A percentile compares a stretch with the other conserved stretches of the same genome.
Evolutionary conservation across 177 flowering plant species (phyloP).

Genomic region (Vitis hybrid): DNA sequence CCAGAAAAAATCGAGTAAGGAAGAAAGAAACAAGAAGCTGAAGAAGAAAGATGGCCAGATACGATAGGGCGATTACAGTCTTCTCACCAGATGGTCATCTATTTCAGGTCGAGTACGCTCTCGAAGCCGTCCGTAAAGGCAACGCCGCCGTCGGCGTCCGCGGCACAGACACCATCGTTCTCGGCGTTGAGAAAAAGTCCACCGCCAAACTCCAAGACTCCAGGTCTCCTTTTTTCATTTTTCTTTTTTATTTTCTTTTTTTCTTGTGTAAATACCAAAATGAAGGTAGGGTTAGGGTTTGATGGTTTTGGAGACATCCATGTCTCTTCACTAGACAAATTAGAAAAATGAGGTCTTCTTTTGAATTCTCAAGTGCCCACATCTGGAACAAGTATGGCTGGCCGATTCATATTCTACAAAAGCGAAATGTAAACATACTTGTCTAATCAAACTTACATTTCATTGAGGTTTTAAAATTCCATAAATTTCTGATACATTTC

Average conservation of each 20-base stretch:
- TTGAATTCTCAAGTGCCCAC: no score
- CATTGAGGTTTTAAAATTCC: no score
- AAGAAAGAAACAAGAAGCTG: neutral
- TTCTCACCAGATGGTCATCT: constrained; percentile 84
- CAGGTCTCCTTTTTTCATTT: constrained; percentile 42
- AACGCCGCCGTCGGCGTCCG: constrained; percentile 99
- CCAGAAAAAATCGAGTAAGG: neutral
- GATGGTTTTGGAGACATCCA: neutral
- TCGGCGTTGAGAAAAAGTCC: constrained; percentile 97
- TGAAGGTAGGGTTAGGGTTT: neutral
- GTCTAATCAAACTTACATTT: no score
- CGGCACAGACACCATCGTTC: constrained; percentile 84
- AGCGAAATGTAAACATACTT: no score
- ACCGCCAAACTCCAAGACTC: constrained; percentile 91
- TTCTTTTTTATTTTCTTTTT: neutral
- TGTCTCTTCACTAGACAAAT: no score
- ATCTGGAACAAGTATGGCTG: no score
- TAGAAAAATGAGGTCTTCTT: no score
- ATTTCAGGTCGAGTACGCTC: constrained; percentile 80
- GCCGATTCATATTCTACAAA: no score
- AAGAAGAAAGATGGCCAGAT: constrained; percentile 52
- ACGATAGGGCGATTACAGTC: constrained; percentile 79
- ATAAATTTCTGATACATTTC: no score
- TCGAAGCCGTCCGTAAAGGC: constrained; percentile 85
- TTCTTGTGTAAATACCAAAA: no score